Percentiles rank a stretch among this genome's conserved stretches.
phyloP scores from a whole-genome alignment of 176 grass and related monocot species.

The Otatea glauca region DNA sequence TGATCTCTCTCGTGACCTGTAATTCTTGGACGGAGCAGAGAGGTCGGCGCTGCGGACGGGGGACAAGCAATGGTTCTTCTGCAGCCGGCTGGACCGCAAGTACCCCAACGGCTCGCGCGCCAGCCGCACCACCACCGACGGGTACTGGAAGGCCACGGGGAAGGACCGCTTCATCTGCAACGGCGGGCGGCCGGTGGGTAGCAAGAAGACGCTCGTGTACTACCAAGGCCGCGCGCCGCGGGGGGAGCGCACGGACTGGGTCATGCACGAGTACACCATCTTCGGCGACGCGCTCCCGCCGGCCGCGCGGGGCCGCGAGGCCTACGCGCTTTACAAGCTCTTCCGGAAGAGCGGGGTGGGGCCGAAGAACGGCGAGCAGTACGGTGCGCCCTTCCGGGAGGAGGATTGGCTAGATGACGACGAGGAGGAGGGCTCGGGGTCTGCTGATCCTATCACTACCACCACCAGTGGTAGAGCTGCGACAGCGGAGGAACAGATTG shows the following conservation, averaged over 20 bases:
- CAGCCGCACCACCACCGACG: slow-evolving; percentile 69
- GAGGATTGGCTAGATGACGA: slow-evolving; percentile 83
- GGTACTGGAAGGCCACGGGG: slow-evolving; percentile 91
- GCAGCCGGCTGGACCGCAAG: slow-evolving; percentile 84
- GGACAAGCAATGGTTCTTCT: slow-evolving; percentile 96
- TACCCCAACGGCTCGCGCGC: slow-evolving; percentile 87
- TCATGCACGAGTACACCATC: slow-evolving; percentile 91
- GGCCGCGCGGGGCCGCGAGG: slow-evolving; percentile 45
- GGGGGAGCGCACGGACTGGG: slow-evolving; percentile 85
- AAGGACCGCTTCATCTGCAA: slow-evolving; percentile 70
- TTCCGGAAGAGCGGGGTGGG: slow-evolving; percentile 92
- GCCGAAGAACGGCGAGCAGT: slow-evolving; percentile 96
- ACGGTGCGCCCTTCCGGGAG: slow-evolving; percentile 87
- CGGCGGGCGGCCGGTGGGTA: slow-evolving; percentile 56
- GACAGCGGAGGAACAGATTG: slow-evolving; percentile 21
- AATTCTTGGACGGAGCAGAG: slow-evolving; percentile 46
- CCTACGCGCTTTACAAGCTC: slow-evolving; percentile 88
- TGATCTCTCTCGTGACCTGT: not conserved
- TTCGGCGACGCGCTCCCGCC: slow-evolving; percentile 58
- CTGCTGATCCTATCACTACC: not conserved
- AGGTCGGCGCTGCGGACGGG: slow-evolving; percentile 79
- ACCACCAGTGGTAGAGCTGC: not conserved
- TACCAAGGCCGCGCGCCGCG: slow-evolving; percentile 82
- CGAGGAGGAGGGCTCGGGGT: slow-evolving; percentile 2
- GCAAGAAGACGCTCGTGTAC: slow-evolving; percentile 91